Conservation (phyloP, 2,329 filamentous ascomycete genomes). For the Claviceps sp. region DNA sequence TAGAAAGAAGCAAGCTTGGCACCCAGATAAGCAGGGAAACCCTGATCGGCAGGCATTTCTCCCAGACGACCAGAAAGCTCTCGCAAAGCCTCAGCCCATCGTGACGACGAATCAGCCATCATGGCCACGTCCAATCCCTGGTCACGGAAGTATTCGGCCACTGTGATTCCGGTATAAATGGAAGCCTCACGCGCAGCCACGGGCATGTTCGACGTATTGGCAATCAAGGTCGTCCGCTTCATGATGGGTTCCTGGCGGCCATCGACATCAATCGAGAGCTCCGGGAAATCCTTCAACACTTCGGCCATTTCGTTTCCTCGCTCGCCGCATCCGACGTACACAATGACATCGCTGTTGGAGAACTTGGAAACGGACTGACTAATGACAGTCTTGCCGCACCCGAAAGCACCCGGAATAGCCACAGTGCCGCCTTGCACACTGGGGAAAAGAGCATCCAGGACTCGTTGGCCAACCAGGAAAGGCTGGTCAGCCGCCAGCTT, state of each 20-base stretch:
- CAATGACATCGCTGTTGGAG: slow-evolving; percentile 97
- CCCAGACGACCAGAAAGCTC: slow-evolving; percentile 96
- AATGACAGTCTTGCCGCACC: slow-evolving; percentile 98
- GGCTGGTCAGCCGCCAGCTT: slow-evolving; percentile 81
- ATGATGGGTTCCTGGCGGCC: slow-evolving; percentile 97
- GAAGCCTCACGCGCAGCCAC: slow-evolving; percentile 96
- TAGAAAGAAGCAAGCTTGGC: slow-evolving; percentile 98
- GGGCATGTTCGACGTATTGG: slow-evolving; percentile 99
- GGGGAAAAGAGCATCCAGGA: slow-evolving; percentile 91
- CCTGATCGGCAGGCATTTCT: slow-evolving; percentile 99
- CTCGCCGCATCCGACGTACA: slow-evolving; percentile 87
- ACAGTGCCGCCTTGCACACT: slow-evolving; percentile 95
- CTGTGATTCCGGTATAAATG: slow-evolving; percentile 92
- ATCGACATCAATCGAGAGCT: slow-evolving; percentile 88
- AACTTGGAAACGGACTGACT: slow-evolving; percentile 98
- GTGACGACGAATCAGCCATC: slow-evolving; percentile 98
- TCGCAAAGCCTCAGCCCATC: slow-evolving; percentile 97
- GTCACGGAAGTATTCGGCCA: slow-evolving; percentile 94
- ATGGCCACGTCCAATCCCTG: slow-evolving; percentile 96
- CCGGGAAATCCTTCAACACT: slow-evolving; percentile 98
- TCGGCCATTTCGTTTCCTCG: slow-evolving; percentile 99
- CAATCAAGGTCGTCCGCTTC: slow-evolving; percentile 97
- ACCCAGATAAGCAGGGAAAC: slow-evolving; percentile 94
- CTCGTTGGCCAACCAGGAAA: slow-evolving; percentile 92
- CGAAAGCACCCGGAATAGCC: slow-evolving; percentile 95